Base-by-base conservation (phyloP, 176 grass and related monocot species). In the Tillandsia fasciculata region DNA sequence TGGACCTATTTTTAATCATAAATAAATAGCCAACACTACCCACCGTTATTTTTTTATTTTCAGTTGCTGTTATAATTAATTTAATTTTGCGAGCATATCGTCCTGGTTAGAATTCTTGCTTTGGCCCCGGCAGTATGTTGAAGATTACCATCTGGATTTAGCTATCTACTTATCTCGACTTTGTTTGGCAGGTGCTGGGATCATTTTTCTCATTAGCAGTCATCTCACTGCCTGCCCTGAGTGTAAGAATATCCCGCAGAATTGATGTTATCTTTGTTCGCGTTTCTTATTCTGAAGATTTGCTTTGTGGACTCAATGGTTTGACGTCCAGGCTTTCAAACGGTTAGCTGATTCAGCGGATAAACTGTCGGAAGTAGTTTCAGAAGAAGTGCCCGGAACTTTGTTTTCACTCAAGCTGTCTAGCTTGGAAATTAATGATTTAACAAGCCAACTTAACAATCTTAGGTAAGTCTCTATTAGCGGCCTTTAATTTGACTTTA, bases 351-450 rank as follows among this genome's bases (percentile, higher is more conserved):
- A 24, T 2, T 13, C 48, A 49, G 72, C 58, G 29, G 70, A 76
- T 73, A 79, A 85, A 50, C 17, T 89, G 64, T 72, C 68, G 0
- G 70, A 73, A 63, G 22, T 70, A 68, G 58, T 79, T 12, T 53
- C 68, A 65, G 72, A 85, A 70, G 87, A 82, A 70, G 68, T 82
- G 66, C 72, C 68, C 24, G 82, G 76, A 56, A 82, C 72, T 52
- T 51, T 89, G 14, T 75, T 72, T 53, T 76, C 79, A 69, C 68
- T 79, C 9, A 82, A 85, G 76, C 72, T 85, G 3, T 82, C 82
- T 24, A 54, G 77, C 68, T 13, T 85, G 79, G 79, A 89, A 76
- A 82, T 85, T 13, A 79, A 61, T 82, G 79, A 89, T 79, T 77
- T 89, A 51, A 89, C 72, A 15, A 76, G 49, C 68, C 76, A 85